These are phyloP conservation scores for Aspergillus fijiensis DNA, from an alignment of 2,329 filamentous ascomycete genomes.

Conservation along the genomic window DNA sequence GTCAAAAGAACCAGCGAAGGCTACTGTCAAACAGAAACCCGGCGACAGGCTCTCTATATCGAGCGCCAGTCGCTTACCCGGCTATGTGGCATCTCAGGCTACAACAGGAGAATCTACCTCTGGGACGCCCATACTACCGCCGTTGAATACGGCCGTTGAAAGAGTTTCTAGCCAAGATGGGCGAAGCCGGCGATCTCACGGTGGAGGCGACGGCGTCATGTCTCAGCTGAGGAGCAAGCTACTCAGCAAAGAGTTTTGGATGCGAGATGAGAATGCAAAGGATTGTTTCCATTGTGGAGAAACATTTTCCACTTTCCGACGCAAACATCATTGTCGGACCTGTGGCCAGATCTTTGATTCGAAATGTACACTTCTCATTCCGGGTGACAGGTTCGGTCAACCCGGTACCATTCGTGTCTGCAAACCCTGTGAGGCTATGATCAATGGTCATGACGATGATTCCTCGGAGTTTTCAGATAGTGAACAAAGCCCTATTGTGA, in stretches of 20 bases:
- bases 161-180: conserved; percentile 19
- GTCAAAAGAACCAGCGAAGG: conserved; percentile 28
- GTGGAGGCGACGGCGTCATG: conserved; percentile 36
- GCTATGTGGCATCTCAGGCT: conserved; percentile 42
- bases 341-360: conserved; percentile 99
- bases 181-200: conserved; percentile 21
- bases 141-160: conserved; percentile 32
- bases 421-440: conserved; percentile 87
- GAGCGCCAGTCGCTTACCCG: conserved; percentile 48
- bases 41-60: conserved; percentile 40
- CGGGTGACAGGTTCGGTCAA: conserved; percentile 84
- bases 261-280: conserved; percentile 97
- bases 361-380: conserved; percentile 89
- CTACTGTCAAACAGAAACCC: conserved; percentile 23
- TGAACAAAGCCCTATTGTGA: conserved; percentile 61
- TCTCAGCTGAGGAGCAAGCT: conserved; percentile 79
- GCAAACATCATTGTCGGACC: conserved; percentile 91
- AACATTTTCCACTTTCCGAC: conserved; percentile 86
- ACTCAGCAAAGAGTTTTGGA: conserved; percentile 95
- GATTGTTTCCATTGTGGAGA: conserved; percentile 93
- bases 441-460: conserved; percentile 84
- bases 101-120: conserved; percentile 44
- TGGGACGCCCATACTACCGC: conserved; percentile 44
- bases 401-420: conserved; percentile 82
- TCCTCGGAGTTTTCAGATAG: conserved; percentile 89